Percentiles rank a stretch among this genome's conserved stretches.
Evolutionary conservation across 768 basidiomycete genomes (phyloP).

Genomic region (Lentinula sp.): DNA sequence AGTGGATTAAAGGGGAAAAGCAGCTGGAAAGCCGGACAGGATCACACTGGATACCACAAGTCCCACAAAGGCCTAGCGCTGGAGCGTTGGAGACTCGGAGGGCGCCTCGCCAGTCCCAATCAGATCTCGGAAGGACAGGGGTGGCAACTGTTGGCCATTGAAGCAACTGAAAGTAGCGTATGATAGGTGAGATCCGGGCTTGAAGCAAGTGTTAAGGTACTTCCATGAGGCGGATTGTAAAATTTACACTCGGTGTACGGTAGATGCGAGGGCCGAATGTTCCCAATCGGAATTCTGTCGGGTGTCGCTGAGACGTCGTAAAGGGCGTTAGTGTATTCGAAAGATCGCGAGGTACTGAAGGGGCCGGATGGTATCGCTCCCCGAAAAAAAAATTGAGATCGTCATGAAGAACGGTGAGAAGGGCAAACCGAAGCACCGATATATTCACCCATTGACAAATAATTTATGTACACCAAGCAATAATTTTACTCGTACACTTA

Average conservation of each 20-base stretch:
- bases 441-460: no score
- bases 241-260: neutral
- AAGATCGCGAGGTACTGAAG: neutral
- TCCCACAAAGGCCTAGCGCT: neutral
- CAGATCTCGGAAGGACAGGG: neutral
- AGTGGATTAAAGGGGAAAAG: neutral
- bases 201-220: neutral
- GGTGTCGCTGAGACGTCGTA: neutral
- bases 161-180: neutral
- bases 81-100: neutral
- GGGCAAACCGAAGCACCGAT: no score
- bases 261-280: neutral
- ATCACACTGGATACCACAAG: neutral
- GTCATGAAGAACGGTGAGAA: neutral
- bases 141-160: neutral
- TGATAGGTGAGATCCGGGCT: neutral
- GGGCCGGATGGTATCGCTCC: neutral
- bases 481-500: no score
- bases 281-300: neutral
- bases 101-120: neutral
- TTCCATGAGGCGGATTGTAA: neutral
- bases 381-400: neutral
- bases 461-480: no score
- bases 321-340: neutral
- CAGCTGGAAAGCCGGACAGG: neutral